Evolutionary conservation across 805 yeast species (phyloP).

Genomic region (Dipodascopsis tothii): DNA sequence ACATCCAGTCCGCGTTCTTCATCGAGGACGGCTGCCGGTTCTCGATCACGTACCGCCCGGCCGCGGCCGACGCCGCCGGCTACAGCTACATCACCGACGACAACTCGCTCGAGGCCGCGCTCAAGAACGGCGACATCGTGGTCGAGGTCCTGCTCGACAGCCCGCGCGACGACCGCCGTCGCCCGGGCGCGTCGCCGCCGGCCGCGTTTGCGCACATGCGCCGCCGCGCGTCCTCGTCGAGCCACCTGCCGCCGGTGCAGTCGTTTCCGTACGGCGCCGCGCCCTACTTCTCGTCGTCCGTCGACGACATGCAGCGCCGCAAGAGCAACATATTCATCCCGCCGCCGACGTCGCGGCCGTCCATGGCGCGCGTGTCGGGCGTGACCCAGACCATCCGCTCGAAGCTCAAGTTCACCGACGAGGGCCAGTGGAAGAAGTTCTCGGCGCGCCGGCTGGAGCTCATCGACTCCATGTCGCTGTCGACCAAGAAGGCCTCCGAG

Average conservation of each 20-base stretch:
- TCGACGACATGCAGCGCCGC: conserved; percentile 3
- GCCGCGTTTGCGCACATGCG: not conserved
- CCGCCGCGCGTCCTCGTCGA: not conserved
- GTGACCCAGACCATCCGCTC: conserved; percentile 52
- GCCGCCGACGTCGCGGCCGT: conserved; percentile 13
- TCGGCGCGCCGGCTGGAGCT: conserved; percentile 84
- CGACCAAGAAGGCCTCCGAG: conserved; percentile 76
- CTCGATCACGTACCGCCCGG: conserved; percentile 3
- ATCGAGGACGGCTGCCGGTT: conserved; percentile 6
- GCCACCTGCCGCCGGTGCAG: not conserved
- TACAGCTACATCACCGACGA: conserved; percentile 3
- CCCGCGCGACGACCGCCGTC: no score
- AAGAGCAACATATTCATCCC: conserved; percentile 11
- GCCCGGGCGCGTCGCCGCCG: not conserved
- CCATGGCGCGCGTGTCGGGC: conserved; percentile 31
- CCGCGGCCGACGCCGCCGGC: not conserved
- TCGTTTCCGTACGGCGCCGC: not conserved
- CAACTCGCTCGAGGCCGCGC: conserved; percentile 7
- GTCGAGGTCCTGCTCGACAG: conserved; percentile 5
- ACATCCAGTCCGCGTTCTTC: conserved; percentile 16
- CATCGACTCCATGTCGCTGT: conserved; percentile 63
- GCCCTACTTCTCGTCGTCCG: not conserved
- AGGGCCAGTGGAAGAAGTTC: conserved; percentile 77
- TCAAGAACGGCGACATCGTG: conserved; percentile 7
- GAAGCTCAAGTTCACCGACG: conserved; percentile 70